Conservation (phyloP, 495 filamentous ascomycete genomes). For the Trypethelium eluteriae region DNA sequence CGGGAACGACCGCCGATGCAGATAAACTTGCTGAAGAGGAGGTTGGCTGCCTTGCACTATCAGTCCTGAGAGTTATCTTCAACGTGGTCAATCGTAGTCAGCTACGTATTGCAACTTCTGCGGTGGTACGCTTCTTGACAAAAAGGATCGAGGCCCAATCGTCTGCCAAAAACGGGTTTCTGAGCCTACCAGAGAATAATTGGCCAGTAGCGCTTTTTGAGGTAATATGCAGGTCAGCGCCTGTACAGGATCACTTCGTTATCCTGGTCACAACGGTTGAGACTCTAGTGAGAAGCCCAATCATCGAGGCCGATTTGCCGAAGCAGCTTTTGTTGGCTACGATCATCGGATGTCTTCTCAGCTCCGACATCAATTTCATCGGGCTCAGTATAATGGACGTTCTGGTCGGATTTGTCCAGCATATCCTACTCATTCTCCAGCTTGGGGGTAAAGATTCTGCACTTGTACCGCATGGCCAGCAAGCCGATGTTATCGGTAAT, state of each 20-base stretch:
- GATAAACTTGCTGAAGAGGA: constrained; percentile 81
- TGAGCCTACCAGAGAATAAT: constrained; percentile 39
- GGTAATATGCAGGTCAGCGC: constrained; percentile 71
- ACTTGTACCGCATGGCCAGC: constrained; percentile 30
- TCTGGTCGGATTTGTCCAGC: constrained; percentile 68
- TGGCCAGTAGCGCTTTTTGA: constrained; percentile 79
- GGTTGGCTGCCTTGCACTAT: constrained; percentile 72
- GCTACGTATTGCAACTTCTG: constrained; percentile 61
- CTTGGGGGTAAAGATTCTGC: constrained; percentile 46
- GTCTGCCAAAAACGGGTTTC: constrained; percentile 14
- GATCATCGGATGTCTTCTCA: constrained; percentile 70
- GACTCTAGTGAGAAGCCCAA: constrained; percentile 52
- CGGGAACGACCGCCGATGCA: constrained; percentile 68
- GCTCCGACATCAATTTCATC: constrained; percentile 84
- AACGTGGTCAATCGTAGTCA: constrained; percentile 66
- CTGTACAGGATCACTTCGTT: constrained; percentile 83
- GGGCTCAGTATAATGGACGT: constrained; percentile 91
- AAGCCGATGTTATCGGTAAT: constrained; percentile 23
- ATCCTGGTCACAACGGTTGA: constrained; percentile 77
- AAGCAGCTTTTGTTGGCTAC: constrained; percentile 64
- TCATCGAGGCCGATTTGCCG: constrained; percentile 57
- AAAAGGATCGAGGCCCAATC: background rate
- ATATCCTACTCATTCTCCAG: constrained; percentile 66
- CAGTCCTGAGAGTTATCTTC: constrained; percentile 74
- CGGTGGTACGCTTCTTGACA: constrained; percentile 62